phyloP scores from a whole-genome alignment of 2,329 filamentous ascomycete species.

The Fusarium coffeatum region DNA sequence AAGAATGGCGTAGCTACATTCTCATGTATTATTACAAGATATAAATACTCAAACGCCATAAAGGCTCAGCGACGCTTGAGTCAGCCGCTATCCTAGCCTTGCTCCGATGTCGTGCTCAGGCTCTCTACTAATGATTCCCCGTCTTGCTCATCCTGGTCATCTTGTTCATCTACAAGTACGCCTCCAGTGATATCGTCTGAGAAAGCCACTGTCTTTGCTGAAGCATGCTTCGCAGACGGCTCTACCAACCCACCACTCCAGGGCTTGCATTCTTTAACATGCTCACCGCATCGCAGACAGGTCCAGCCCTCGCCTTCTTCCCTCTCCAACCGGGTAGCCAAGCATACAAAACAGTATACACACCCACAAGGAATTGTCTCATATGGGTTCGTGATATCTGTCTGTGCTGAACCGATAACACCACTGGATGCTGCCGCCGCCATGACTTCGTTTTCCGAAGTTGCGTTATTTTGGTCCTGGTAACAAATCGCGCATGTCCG shows the following conservation, averaged over 20 bases:
- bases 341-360: constrained; percentile 94
- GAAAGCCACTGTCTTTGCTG: constrained; percentile 71
- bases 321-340: constrained; percentile 88
- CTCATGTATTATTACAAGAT: constrained; percentile 26
- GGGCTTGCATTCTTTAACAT: constrained; percentile 85
- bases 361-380: constrained; percentile 90
- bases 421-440: constrained; percentile 77
- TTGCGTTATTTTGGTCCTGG: constrained; percentile 82
- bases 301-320: constrained; percentile 96
- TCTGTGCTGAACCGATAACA: constrained; percentile 87
- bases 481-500: constrained; percentile 98
- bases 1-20: not conserved
- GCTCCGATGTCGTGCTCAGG: constrained; percentile 41
- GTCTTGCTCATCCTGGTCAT: constrained; percentile 44
- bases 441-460: constrained; percentile 80
- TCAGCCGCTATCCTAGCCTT: not conserved
- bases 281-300: constrained; percentile 87
- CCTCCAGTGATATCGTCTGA: constrained; percentile 63
- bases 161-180: constrained; percentile 47
- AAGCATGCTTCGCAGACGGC: constrained; percentile 56
- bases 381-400: constrained; percentile 96
- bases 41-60: constrained; percentile 4
- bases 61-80: not conserved
- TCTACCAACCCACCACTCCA: constrained; percentile 92
- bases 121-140: constrained; percentile 39